Conservation (phyloP, 2,329 filamentous ascomycete species). For the Daldinia sp. region DNA sequence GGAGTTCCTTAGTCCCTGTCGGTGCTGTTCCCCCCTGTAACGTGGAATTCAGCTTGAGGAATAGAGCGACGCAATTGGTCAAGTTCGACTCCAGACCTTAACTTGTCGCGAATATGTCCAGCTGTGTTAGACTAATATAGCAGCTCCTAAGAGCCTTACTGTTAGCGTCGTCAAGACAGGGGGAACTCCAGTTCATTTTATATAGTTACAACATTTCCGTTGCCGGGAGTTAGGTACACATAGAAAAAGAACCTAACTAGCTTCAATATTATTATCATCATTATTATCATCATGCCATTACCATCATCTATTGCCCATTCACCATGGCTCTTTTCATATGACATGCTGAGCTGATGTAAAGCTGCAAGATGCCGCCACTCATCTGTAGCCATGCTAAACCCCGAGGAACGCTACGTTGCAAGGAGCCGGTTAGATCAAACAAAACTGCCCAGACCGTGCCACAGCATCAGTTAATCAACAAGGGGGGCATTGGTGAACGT, state of each 20-base stretch:
- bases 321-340: not conserved
- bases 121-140: slow-evolving; percentile 37
- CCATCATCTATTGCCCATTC: slow-evolving; percentile 1
- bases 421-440: slow-evolving; percentile 28
- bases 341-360: slow-evolving; percentile 30
- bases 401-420: slow-evolving; percentile 40
- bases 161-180: slow-evolving; percentile 11
- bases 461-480: slow-evolving; percentile 38
- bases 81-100: slow-evolving; percentile 22
- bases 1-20: slow-evolving; percentile 35
- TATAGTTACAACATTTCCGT: not conserved
- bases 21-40: slow-evolving; percentile 30
- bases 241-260: slow-evolving; percentile 14
- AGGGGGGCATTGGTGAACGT: slow-evolving; percentile 20
- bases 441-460: slow-evolving; percentile 34
- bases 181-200: slow-evolving; percentile 12
- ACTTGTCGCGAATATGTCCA: slow-evolving; percentile 30
- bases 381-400: slow-evolving; percentile 31
- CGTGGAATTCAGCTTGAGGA: slow-evolving; percentile 40
- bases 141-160: slow-evolving; percentile 17
- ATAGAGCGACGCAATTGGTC: slow-evolving; percentile 36
- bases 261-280: slow-evolving; percentile 11
- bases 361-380: slow-evolving; percentile 40
- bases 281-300: no score
- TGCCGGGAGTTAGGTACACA: no score